A percentile compares a stretch with the other conserved stretches of the same genome.
phyloP scores from a whole-genome alignment of 805 yeast genomes.

The Ogataea pini region DNA sequence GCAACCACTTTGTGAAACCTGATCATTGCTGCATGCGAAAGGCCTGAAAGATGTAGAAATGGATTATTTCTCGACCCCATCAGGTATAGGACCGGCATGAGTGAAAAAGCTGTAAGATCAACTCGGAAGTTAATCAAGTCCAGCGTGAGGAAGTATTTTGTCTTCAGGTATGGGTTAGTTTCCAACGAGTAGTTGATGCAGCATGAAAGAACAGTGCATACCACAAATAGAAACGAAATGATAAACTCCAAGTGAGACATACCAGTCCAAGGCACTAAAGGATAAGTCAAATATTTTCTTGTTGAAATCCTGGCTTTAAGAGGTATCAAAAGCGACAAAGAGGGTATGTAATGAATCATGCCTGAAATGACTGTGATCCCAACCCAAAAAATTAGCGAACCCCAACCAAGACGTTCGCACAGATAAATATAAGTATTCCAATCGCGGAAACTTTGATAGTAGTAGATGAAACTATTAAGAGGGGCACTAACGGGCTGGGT shows the following conservation, averaged over 20 bases:
- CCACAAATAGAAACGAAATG: constrained; percentile 34
- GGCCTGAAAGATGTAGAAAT: constrained; percentile 59
- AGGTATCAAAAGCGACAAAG: background rate
- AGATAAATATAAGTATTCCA: constrained; percentile 38
- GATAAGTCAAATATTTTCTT: constrained; percentile 8
- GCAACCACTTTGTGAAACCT: constrained; percentile 69
- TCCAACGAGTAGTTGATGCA: constrained; percentile 38
- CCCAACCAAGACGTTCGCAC: constrained; percentile 47
- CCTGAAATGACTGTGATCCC: constrained; percentile 36
- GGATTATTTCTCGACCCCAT: constrained; percentile 78
- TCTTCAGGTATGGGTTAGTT: constrained; percentile 40
- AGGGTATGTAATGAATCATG: constrained; percentile 26
- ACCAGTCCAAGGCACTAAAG: constrained; percentile 11
- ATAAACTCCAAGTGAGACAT: constrained; percentile 25
- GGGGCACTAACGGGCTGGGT: constrained; percentile 38
- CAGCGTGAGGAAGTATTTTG: constrained; percentile 31
- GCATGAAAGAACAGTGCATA: constrained; percentile 34
- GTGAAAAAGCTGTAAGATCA: constrained; percentile 49
- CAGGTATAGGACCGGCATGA: constrained; percentile 58
- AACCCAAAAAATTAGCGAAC: constrained; percentile 44
- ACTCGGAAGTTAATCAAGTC: constrained; percentile 54
- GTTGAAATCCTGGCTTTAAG: background rate
- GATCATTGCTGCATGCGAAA: constrained; percentile 61
- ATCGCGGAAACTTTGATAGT: constrained; percentile 38
- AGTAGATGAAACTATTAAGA: constrained; percentile 35